Evolutionary conservation across 2,329 filamentous ascomycete species (phyloP).

Genomic region (Fusarium torulosum): DNA sequence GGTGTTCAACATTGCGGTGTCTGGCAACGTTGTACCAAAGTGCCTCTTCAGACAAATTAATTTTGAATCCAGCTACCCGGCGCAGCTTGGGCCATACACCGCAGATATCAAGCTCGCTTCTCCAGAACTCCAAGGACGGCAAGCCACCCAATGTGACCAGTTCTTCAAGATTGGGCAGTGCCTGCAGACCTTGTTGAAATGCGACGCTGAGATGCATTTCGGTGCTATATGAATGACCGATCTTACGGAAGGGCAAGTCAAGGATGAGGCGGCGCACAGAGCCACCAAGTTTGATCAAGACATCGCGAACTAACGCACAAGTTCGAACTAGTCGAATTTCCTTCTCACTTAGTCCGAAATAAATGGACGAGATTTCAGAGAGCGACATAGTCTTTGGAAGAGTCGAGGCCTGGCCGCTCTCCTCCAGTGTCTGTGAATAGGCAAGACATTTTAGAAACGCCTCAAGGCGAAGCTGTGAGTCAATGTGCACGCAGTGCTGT

Average conservation of each 20-base stretch:
- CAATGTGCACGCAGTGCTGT: constrained; percentile 25
- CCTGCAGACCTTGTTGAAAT: constrained; percentile 5
- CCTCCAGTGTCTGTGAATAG: background rate
- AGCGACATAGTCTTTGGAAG: constrained; percentile 14
- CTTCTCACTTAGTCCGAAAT: constrained; percentile 15
- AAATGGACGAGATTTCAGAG: constrained; percentile 21
- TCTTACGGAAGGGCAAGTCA: constrained; percentile 28
- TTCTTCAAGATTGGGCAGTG: constrained; percentile 29
- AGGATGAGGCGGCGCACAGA: constrained; percentile 31
- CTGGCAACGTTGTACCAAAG: constrained; percentile 33
- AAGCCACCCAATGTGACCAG: constrained; percentile 31
- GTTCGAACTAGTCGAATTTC: background rate
- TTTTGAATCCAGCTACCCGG: constrained; percentile 29
- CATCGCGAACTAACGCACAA: background rate
- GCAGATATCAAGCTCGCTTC: background rate
- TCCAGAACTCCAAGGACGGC: constrained; percentile 30
- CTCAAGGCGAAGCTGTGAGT: constrained; percentile 11
- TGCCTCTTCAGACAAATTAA: constrained; percentile 25
- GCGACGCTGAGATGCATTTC: constrained; percentile 3
- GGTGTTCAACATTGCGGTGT: constrained; percentile 11
- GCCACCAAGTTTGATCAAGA: constrained; percentile 10
- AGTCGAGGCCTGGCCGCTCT: background rate
- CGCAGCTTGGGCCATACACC: constrained; percentile 27
- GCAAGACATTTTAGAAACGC: constrained; percentile 9
- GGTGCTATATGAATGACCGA: constrained; percentile 8